Evolutionary conservation across 192 early-diverging fungal species (phyloP).

Genomic region (Phlyctochytrium bullatum): DNA sequence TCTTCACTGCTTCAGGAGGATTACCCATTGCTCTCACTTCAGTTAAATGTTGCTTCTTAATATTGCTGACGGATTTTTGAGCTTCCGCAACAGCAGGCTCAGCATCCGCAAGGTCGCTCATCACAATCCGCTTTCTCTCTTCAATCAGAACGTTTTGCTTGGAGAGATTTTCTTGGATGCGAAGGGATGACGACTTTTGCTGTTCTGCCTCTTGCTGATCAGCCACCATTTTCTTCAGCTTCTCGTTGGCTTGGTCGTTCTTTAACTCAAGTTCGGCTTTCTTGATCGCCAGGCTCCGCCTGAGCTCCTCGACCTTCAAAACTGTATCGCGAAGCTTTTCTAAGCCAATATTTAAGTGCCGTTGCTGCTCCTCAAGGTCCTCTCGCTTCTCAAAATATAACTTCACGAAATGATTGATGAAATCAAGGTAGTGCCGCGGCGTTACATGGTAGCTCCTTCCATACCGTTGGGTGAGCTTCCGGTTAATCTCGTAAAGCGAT

Average conservation of each 20-base stretch:
- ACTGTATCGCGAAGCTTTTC: constrained; percentile 96
- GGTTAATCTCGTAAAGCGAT: constrained; percentile 84
- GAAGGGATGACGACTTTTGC: constrained; percentile 75
- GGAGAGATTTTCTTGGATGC: constrained; percentile 75
- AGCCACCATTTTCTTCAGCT: constrained; percentile 90
- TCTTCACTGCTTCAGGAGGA: constrained; percentile 92
- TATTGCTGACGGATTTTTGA: constrained; percentile 86
- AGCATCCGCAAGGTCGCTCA: constrained; percentile 88
- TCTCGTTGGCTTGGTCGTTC: constrained; percentile 88
- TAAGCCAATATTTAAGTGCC: constrained; percentile 95
- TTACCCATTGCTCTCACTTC: constrained; percentile 97
- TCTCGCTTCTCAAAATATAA: constrained; percentile 90
- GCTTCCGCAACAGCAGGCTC: constrained; percentile 97
- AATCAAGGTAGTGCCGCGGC: constrained; percentile 98
- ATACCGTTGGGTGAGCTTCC: constrained; percentile 74
- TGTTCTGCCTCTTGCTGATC: constrained; percentile 94
- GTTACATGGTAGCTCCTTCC: constrained; percentile 87
- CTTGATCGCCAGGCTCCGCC: constrained; percentile 81
- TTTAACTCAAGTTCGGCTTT: constrained; percentile 82
- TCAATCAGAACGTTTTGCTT: constrained; percentile 75
- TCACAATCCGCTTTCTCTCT: constrained; percentile 73
- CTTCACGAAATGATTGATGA: constrained; percentile 88
- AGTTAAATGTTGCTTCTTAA: constrained; percentile 94
- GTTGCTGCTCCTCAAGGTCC: constrained; percentile 96
- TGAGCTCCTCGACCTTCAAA: constrained; percentile 90